phyloP scores from a whole-genome alignment of 192 early-diverging fungal genomes.

The Chytriomyces sp. region DNA sequence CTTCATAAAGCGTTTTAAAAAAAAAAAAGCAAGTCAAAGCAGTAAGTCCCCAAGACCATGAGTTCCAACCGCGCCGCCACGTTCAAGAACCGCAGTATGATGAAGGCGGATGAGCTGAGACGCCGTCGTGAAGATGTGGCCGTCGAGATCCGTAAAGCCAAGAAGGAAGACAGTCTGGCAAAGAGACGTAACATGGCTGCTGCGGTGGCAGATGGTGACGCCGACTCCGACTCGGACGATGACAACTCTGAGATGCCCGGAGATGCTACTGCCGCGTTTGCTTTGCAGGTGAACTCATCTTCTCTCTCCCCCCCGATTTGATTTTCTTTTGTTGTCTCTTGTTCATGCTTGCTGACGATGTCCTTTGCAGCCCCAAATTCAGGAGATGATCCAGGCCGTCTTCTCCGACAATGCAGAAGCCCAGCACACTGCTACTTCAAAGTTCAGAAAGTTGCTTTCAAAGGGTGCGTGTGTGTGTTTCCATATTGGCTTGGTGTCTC shows the following conservation, averaged over 20 bases:
- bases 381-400: constrained; percentile 77
- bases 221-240: constrained; percentile 73
- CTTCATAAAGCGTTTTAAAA: too few relatives aligned
- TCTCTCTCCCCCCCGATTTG: constrained; percentile 18
- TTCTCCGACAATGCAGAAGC: constrained; percentile 78
- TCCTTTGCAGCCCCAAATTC: constrained; percentile 78
- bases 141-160: constrained; percentile 94
- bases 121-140: constrained; percentile 90
- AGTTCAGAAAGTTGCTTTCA: constrained; percentile 94
- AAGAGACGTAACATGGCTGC: constrained; percentile 88
- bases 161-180: constrained; percentile 89
- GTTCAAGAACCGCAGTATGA: constrained; percentile 84
- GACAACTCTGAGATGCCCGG: constrained; percentile 60
- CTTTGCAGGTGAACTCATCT: background rate
- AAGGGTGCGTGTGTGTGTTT: constrained; percentile 45
- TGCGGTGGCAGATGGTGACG: constrained; percentile 51
- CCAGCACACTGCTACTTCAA: constrained; percentile 80
- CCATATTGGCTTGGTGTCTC: background rate
- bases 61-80: background rate
- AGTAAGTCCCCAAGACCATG: too few relatives aligned
- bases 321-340: too few relatives aligned
- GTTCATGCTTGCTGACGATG: constrained; percentile 21
- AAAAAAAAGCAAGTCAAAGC: too few relatives aligned
- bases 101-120: constrained; percentile 90
- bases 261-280: constrained; percentile 40